Evolutionary conservation across 1,284 basidiomycete species (phyloP).

Genomic region (Naganishia cerealis): DNA sequence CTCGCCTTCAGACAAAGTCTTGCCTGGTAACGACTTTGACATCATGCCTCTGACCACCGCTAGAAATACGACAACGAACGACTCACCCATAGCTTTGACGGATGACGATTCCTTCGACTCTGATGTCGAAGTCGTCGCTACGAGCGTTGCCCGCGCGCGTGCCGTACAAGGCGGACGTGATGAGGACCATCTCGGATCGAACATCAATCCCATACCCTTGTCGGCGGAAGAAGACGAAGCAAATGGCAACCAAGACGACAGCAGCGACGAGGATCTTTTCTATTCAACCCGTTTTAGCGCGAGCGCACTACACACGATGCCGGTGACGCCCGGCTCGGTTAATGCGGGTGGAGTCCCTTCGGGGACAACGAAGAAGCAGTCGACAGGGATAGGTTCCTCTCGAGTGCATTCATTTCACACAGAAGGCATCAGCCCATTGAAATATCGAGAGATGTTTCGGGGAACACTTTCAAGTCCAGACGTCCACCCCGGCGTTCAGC

Average conservation of each 20-base stretch:
- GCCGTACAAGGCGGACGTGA: conserved; percentile 8
- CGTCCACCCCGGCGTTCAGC: conserved; percentile 9
- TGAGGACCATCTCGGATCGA: conserved; percentile 13
- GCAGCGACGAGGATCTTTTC: conserved; percentile 17
- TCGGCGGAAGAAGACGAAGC: conserved; percentile 14
- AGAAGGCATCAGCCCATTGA: conserved; percentile 25
- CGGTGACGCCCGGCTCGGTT: conserved; percentile 27
- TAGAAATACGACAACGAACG: neutral
- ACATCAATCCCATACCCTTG: conserved; percentile 21
- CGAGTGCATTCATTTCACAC: neutral
- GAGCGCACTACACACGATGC: conserved; percentile 30
- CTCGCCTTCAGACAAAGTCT: conserved; percentile 4
- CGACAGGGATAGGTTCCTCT: conserved; percentile 3
- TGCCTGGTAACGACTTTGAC: conserved; percentile 19
- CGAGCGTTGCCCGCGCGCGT: conserved; percentile 14
- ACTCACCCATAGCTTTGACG: neutral
- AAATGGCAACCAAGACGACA: neutral
- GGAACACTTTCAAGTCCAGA: conserved; percentile 26
- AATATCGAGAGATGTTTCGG: conserved; percentile 15
- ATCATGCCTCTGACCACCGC: conserved; percentile 14
- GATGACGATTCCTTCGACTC: conserved; percentile 14
- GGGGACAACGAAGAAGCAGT: conserved; percentile 7
- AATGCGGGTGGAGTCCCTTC: conserved; percentile 19
- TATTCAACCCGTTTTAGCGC: conserved; percentile 26
- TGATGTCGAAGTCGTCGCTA: conserved; percentile 18